phyloP scores from a whole-genome alignment of 2,329 filamentous ascomycete species.

The Pseudogymnoascus sp. region DNA sequence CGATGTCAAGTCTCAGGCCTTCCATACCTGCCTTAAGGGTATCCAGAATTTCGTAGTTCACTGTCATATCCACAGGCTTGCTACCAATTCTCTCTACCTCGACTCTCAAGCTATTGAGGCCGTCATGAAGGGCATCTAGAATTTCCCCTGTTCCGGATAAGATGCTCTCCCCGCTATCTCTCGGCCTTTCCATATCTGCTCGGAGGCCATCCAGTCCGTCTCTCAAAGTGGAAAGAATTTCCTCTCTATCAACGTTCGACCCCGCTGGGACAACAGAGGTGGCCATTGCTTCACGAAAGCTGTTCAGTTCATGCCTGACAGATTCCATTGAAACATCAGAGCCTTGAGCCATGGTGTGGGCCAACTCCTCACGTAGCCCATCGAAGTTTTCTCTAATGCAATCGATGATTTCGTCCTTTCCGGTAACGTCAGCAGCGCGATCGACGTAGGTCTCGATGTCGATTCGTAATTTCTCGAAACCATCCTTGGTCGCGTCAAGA shows the following conservation, averaged over 20 bases:
- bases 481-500: conserved; percentile 79
- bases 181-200: conserved; percentile 56
- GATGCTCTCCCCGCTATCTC: conserved; percentile 25
- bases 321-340: conserved; percentile 48
- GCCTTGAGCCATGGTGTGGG: conserved; percentile 47
- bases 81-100: conserved; percentile 72
- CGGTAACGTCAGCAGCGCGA: conserved; percentile 58
- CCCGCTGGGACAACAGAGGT: conserved; percentile 42
- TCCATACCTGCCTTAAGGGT: conserved; percentile 77
- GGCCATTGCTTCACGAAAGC: conserved; percentile 50
- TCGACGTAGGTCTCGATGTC: conserved; percentile 81
- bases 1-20: conserved; percentile 69
- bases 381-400: conserved; percentile 59
- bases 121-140: conserved; percentile 82
- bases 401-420: conserved; percentile 73
- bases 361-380: conserved; percentile 59
- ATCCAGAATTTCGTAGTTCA: conserved; percentile 84
- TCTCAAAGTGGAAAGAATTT: conserved; percentile 56
- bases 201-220: conserved; percentile 69
- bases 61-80: conserved; percentile 73
- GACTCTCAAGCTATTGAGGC: conserved; percentile 66
- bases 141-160: conserved; percentile 70
- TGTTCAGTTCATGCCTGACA: conserved; percentile 44
- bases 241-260: conserved; percentile 47
- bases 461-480: conserved; percentile 68